Evolutionary conservation across 2,329 filamentous ascomycete genomes (phyloP), one percentile per base, ranked within the genome.

Genomic region (Penicillium sp.): DNA sequence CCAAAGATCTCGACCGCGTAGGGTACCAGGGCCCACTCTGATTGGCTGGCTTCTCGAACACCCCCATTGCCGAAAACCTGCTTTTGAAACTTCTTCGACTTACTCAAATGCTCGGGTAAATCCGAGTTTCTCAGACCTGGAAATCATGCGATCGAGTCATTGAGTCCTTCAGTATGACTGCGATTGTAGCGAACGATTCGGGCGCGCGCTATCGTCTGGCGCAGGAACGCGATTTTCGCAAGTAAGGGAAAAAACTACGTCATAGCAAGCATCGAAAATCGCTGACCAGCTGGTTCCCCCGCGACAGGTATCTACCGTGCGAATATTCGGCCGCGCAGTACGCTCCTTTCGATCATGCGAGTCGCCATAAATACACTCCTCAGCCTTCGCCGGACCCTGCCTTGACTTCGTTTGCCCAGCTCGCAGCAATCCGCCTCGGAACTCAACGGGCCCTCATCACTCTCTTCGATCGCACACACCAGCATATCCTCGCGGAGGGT

Each of bases 401-500:
- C 46, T 69, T 83, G 42, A 80, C 77, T 1, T 74, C 76, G 6
- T 74, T 81, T 47, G 79, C 79, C 18, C 78, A 82, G 59, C 70
- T 82, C 4, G 79, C 72, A 1, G 69, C 74, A 5, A 65, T 75
- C 47, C 72, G 75, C 13, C 66, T 81, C 4, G 68, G 73, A n/a
- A 71, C 69, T 4, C 64, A 69, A 18, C 73, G 79, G 28, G 68
- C 72, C 15, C 59, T 81, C 21, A 72, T 83, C 44, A 82, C 80
- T 1, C 66, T 83, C 16, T 81, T 83, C 54, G 80, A 81, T 56
- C 65, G 65, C 4, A 68, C 70, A 4, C 61, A 72, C 42, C 79
- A 83, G 53, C 74, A 81, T 54, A 66, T 83, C 18, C 65, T 83
- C 15, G 79, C 79, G 48, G 80, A 83, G 55, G 77, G 79, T 6